phyloP scores from a whole-genome alignment of 2,329 filamentous ascomycete genomes.

The Tolypocladium pustulatum region DNA sequence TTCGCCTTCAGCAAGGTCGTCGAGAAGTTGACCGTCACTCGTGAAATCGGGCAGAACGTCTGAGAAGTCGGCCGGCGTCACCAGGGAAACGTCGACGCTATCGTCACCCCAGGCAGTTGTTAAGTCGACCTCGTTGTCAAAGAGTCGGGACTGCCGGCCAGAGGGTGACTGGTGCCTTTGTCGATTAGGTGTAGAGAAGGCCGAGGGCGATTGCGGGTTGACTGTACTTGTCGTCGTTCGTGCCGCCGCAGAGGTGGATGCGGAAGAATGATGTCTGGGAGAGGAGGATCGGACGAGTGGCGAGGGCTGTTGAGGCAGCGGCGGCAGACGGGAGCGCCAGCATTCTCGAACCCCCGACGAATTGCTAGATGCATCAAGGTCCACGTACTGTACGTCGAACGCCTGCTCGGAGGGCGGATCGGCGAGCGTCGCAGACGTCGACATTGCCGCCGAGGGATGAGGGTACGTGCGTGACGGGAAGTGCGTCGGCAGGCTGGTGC shows the following conservation, averaged over 20 bases:
- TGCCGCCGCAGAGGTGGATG: neutral
- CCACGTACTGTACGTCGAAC: neutral
- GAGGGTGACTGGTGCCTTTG: neutral
- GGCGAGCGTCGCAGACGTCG: neutral
- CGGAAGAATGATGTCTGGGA: neutral
- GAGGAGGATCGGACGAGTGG: neutral
- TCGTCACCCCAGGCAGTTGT: slow-evolving; percentile 5
- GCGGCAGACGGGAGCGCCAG: neutral
- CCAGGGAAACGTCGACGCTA: neutral
- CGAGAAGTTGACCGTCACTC: slow-evolving; percentile 14
- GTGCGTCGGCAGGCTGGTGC: neutral
- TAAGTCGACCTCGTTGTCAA: neutral
- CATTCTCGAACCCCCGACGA: neutral
- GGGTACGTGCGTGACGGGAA: neutral
- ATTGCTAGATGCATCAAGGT: neutral
- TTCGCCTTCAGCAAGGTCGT: slow-evolving; percentile 15
- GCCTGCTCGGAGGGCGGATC: neutral
- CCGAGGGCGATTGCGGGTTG: neutral
- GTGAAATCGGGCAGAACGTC: neutral
- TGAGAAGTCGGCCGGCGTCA: neutral
- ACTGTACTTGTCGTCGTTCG: neutral
- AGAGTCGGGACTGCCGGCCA: neutral
- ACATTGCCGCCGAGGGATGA: neutral
- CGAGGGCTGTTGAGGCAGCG: neutral
- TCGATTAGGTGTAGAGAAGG: neutral